Evolutionary conservation across 2,329 filamentous ascomycete species (phyloP), one percentile per base, ranked within the genome.

Genomic region (Fusarium goolgardi): DNA sequence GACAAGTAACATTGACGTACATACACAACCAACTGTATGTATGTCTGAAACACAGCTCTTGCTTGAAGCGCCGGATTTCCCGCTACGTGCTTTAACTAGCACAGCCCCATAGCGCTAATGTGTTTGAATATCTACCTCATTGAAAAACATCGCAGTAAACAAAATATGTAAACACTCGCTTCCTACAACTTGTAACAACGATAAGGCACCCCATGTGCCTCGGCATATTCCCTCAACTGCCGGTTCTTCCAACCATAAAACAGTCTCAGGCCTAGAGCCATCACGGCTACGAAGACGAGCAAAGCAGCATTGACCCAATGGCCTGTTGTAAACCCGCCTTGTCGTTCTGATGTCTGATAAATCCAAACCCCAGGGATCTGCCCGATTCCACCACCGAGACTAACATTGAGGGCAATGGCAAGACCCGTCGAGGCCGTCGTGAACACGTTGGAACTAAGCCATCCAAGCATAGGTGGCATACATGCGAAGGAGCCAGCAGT

Each of bases 291-390:
- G 62, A 89, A 84, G 15, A 90, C 79, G 40, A 90, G 71, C 68
- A 90, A 76, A 13, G 71, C 88, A 4, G 86, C 87, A 73, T 91
- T 90, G 6, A 84, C 85, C 86, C 87, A 91, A 73, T 92, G 90
- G 0, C 90, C 90, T 0, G 89, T 92, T 1, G 89, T 89, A 74
- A 91, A 92, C 0, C 90, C 90, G 12, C 70, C 78, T 23, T 79
- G 75, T 20, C 83, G 84, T 76, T 93, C 88, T 13, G 85, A 78
- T 1, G 85, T 81, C 73, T 90, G 90, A 78, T 92, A 92, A 64
- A 91, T 92, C 89, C 89, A 93, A 1, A 91, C 88, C 0, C 90
- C 90, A 0, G 88, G 85, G 40, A 93, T 92, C 76, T 92, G 90
- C 0, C 90, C 90, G 0, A 90, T 83, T 0, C 89, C 90, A 0